These are phyloP conservation scores for Fennellomyces sp. DNA, from an alignment of 371 early-diverging fungal species.

Conservation along the genomic window DNA sequence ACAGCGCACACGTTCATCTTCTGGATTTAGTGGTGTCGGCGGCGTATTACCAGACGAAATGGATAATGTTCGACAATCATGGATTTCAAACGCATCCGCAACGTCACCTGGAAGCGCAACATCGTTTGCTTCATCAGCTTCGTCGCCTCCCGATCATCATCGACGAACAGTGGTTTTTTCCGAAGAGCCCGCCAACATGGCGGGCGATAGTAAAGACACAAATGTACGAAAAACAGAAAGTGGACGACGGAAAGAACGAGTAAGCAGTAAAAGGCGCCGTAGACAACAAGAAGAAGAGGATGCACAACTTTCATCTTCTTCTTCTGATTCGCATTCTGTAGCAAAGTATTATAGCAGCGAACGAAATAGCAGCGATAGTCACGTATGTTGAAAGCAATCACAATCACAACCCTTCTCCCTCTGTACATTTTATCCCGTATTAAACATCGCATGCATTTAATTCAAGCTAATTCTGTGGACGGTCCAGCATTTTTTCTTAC, in stretches of 20 bases:
- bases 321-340: slow-evolving; percentile 7
- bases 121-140: slow-evolving; percentile 15
- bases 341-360: slow-evolving; percentile 21
- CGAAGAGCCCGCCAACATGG: slow-evolving; percentile 12
- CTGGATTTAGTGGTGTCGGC: slow-evolving; percentile 18
- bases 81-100: slow-evolving; percentile 27
- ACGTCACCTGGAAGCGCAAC: slow-evolving; percentile 17
- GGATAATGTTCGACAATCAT: slow-evolving; percentile 9
- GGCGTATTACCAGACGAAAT: slow-evolving; percentile 21
- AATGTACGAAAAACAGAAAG: slow-evolving; percentile 35
- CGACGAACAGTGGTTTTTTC: slow-evolving; percentile 13
- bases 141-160: slow-evolving; percentile 9
- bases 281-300: background rate
- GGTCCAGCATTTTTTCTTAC: no score
- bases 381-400: slow-evolving; percentile 11
- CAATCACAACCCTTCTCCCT: background rate
- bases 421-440: no score
- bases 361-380: slow-evolving; percentile 25
- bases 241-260: slow-evolving; percentile 38
- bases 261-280: slow-evolving; percentile 1
- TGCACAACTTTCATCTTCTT: background rate
- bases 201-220: slow-evolving; percentile 8
- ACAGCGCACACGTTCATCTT: slow-evolving; percentile 19
- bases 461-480: no score
- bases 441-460: no score